Conservation (phyloP, 257 asterid species). For the Echites panduratus region DNA sequence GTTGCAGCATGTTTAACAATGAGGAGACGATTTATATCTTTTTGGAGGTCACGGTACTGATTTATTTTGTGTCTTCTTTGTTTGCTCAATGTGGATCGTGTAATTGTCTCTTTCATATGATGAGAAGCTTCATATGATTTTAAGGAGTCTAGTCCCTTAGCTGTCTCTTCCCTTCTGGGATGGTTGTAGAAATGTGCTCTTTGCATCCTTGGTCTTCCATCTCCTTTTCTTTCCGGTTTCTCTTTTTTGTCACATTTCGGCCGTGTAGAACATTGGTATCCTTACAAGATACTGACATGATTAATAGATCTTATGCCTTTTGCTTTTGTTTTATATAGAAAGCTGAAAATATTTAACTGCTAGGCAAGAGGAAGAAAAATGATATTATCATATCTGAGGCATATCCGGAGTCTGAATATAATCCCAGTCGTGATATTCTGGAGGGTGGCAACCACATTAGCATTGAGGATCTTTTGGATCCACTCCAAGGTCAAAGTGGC, state of each 20-base stretch:
- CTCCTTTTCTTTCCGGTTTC: not conserved
- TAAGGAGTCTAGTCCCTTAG: not conserved
- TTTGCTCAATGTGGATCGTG: not conserved
- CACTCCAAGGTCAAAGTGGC: slow-evolving; percentile 56
- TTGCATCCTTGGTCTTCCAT: not conserved
- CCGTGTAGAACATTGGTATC: not conserved
- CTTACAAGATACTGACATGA: not conserved
- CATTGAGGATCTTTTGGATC: slow-evolving; percentile 65
- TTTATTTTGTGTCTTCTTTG: not conserved
- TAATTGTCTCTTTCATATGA: not conserved
- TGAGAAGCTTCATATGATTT: not conserved
- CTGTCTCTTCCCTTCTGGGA: not conserved
- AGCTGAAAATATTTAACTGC: slow-evolving; percentile 3
- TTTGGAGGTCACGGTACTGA: not conserved
- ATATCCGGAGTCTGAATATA: slow-evolving; percentile 86
- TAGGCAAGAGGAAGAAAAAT: slow-evolving; percentile 53
- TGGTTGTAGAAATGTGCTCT: not conserved
- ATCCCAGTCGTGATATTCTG: slow-evolving; percentile 67
- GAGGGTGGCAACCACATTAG: slow-evolving; percentile 66
- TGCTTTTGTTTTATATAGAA: not conserved
- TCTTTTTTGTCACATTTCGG: not conserved
- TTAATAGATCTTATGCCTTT: not conserved
- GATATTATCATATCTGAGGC: slow-evolving; percentile 58
- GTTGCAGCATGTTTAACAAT: not conserved
- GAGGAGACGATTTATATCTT: not conserved